Evolutionary conservation across 2,329 filamentous ascomycete species (phyloP).

Genomic region (Monosporascus sp.): DNA sequence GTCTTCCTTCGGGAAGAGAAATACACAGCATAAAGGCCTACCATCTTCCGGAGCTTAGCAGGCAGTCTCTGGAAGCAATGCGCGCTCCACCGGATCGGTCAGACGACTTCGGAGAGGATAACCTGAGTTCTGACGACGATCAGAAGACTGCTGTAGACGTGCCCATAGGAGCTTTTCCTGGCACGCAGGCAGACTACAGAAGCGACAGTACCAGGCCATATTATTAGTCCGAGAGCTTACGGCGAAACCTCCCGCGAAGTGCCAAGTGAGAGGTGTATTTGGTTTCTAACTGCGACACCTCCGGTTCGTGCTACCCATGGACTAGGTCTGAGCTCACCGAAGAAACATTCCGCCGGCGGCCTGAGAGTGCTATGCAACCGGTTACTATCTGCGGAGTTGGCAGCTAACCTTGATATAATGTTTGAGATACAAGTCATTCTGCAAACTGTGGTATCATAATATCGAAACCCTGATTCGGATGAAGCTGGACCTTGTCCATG

Average conservation of each 20-base stretch:
- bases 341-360: no score
- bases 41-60: constrained; percentile 58
- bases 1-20: constrained; percentile 83
- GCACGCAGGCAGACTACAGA: constrained; percentile 21
- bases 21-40: constrained; percentile 71
- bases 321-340: no score
- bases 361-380: no score
- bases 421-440: no score
- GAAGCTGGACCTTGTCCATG: no score
- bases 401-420: no score
- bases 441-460: no score
- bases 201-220: constrained; percentile 24
- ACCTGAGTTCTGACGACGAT: constrained; percentile 41
- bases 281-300: no score
- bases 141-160: constrained; percentile 15
- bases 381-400: no score
- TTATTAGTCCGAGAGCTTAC: constrained; percentile 15
- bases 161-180: constrained; percentile 23
- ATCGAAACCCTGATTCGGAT: no score
- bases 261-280: no score
- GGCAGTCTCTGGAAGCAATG: constrained; percentile 59
- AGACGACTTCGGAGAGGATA: constrained; percentile 36
- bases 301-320: no score
- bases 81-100: constrained; percentile 44
- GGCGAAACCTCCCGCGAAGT: neutral